Base-by-base conservation (phyloP, 2,329 filamentous ascomycete species). In the Cladophialophora bantiana region DNA sequence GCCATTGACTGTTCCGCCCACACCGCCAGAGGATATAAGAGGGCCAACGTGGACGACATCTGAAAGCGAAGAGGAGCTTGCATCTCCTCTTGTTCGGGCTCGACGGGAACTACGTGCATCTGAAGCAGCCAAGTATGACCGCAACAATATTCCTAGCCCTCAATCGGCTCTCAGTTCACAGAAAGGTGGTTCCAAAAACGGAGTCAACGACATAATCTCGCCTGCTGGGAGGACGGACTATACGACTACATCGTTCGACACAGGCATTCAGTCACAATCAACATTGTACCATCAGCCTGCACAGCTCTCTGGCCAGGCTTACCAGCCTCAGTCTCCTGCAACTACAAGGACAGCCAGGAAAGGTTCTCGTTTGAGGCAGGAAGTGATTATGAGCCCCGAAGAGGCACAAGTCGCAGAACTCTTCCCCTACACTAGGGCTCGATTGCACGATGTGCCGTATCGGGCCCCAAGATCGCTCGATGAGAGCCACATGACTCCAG, bases 371-470 rank as follows among this genome's bases (percentile, higher is more conserved):
- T 81, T 97, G 56, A 88, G 92, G 34, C 89, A 96, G 72, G 93
- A 97, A 75, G 85, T 96, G 1, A 83, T 93, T 1, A 86, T 88
- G 38, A 96, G 91, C 72, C 92, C 93, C 0, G 87, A 92, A 35
- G 91, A 94, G 9, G 84, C 85, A 69, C 88, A 87, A 67, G 83
- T 90, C 3, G 81, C 90, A 65, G 94, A 97, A 71, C 82, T 98
- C 0, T 97, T 98, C 80, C 93, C 93, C 36, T 94, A 89, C 74
- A 94, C 90, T 2, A 89, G 92, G 62, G 89, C 90, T 52, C 88
- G 94, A 15, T 83, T 98, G 6, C 90, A 87, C 68, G 93, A 97
- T 70, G 87, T 97, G 3, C 89, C 92, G 0, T 96, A 96, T 76
- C 89, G 90, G 73, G 88, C 90, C 56, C 87, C 89, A 0, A 84